phyloP scores from a whole-genome alignment of 176 grass and related monocot genomes.

The Oryza meyeriana region DNA sequence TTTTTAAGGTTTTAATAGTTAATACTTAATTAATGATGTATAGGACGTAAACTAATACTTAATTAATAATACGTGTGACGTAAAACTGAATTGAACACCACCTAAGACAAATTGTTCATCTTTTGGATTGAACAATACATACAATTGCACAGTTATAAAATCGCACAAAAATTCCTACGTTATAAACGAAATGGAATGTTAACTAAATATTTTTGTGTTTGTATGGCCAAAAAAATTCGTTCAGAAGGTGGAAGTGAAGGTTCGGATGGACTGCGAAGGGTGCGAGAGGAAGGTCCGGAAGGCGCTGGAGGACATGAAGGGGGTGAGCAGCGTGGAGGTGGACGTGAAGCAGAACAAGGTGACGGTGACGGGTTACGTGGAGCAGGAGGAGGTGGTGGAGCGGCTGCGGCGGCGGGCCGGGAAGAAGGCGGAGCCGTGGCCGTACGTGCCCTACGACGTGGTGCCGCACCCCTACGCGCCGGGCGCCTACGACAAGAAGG shows the following conservation, averaged over 20 bases:
- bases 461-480: conserved; percentile 57
- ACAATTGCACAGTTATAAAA: no score
- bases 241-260: conserved; percentile 56
- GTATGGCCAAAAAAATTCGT: not conserved
- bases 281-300: conserved; percentile 69
- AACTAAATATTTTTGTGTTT: not conserved
- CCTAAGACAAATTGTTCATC: no score
- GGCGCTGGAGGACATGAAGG: conserved; percentile 52
- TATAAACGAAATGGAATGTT: not conserved
- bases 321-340: conserved; percentile 46
- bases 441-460: conserved; percentile 65
- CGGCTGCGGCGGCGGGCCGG: conserved; percentile 45
- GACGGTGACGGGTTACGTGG: conserved; percentile 55
- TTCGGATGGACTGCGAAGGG: conserved; percentile 78
- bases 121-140: no score
- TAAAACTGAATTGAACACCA: no score
- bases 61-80: no score
- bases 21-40: no score
- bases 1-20: no score
- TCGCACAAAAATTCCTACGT: no score
- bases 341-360: conserved; percentile 65
- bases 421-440: conserved; percentile 67
- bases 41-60: no score
- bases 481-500: conserved; percentile 81
- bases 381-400: conserved; percentile 43